A percentile compares a stretch with the other conserved stretches of the same genome.
Evolutionary conservation across 495 filamentous ascomycete genomes (phyloP).

Genomic region (Letharia columbiana): DNA sequence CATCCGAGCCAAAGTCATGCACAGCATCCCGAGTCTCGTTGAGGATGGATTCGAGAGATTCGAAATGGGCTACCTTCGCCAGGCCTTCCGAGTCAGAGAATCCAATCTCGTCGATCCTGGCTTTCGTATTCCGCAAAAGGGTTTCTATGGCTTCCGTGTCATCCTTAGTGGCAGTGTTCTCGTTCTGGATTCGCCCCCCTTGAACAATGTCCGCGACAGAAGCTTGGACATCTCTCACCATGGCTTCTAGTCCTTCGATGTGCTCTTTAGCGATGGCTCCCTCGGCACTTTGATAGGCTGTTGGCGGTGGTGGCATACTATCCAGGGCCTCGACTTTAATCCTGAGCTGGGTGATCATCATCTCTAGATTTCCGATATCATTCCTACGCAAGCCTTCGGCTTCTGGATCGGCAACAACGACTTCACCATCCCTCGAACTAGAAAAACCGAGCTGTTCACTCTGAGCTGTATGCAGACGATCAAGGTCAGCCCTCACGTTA

Average conservation of each 20-base stretch:
- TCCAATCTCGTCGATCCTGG: slow-evolving; percentile 66
- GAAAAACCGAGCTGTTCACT: slow-evolving; percentile 34
- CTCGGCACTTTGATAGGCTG: slow-evolving; percentile 33
- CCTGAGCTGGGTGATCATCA: slow-evolving; percentile 69
- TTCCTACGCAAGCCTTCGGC: slow-evolving; percentile 45
- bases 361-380: slow-evolving; percentile 76
- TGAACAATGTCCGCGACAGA: slow-evolving; percentile 41
- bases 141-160: slow-evolving; percentile 85
- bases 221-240: slow-evolving; percentile 51
- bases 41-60: slow-evolving; percentile 59
- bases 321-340: slow-evolving; percentile 79
- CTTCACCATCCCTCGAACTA: slow-evolving; percentile 42
- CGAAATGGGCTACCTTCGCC: slow-evolving; percentile 70
- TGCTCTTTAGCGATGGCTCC: slow-evolving; percentile 48
- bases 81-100: slow-evolving; percentile 50
- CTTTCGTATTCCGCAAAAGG: slow-evolving; percentile 74
- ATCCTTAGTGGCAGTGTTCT: slow-evolving; percentile 50
- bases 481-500: slow-evolving; percentile 64
- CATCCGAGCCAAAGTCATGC: slow-evolving; percentile 48
- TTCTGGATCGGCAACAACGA: slow-evolving; percentile 45
- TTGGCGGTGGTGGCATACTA: slow-evolving; percentile 41
- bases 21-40: slow-evolving; percentile 64
- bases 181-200: slow-evolving; percentile 34
- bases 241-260: slow-evolving; percentile 50
- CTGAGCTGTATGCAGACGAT: slow-evolving; percentile 53